Conservation (phyloP, 441 rosid species). For the Capsella rubella region DNA sequence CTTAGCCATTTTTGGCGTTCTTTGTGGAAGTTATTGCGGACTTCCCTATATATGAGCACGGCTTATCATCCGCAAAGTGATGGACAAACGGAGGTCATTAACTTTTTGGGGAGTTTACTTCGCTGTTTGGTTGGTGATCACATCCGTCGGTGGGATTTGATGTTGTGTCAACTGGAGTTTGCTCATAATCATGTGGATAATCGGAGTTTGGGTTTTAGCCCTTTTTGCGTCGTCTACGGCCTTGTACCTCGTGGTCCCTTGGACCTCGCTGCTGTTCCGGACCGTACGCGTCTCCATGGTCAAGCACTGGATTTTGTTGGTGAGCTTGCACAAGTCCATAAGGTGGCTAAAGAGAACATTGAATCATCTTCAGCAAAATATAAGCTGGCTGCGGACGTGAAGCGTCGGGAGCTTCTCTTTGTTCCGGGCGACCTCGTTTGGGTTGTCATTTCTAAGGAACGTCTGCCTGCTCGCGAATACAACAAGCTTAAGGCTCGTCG, state of each 20-base stretch:
- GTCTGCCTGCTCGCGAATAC: not conserved
- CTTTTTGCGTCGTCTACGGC: not conserved
- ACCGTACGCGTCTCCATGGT: not conserved
- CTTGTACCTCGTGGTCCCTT: not conserved
- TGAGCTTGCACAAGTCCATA: not conserved
- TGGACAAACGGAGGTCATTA: too few relatives aligned
- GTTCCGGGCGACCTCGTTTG: not conserved
- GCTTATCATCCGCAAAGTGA: not conserved
- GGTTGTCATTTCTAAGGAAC: not conserved
- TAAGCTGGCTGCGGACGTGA: not conserved
- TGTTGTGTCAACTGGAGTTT: not conserved
- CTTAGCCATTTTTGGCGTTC: not conserved
- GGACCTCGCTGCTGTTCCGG: fast-evolving
- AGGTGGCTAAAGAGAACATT: not conserved
- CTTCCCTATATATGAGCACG: not conserved
- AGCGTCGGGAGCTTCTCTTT: not conserved
- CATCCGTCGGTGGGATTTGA: too few relatives aligned
- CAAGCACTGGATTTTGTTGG: not conserved
- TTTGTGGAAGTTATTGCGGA: not conserved
- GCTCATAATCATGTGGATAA: not conserved
- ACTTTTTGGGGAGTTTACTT: too few relatives aligned
- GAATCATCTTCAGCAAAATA: not conserved
- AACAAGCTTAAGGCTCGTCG: not conserved
- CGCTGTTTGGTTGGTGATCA: too few relatives aligned
- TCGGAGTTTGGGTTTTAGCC: not conserved